A percentile compares a stretch with the other conserved stretches of the same genome.
phyloP scores from a whole-genome alignment of 306 rosid species.

The Cicer bijugum region DNA sequence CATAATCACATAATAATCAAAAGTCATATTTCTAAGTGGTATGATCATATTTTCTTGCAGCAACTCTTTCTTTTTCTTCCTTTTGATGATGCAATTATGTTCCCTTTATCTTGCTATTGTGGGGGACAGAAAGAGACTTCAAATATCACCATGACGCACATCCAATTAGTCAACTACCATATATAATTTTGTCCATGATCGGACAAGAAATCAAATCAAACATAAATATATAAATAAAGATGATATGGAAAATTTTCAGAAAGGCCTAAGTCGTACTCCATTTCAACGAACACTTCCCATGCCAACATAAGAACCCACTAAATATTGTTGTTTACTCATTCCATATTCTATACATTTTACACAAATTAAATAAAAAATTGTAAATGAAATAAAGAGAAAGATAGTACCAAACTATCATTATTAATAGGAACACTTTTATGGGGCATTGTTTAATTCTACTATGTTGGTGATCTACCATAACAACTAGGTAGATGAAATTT shows the following conservation, averaged over 20 bases:
- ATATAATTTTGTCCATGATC: slow-evolving; percentile 36
- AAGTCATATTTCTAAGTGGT: slow-evolving; percentile 12
- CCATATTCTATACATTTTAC: background rate
- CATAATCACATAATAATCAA: slow-evolving; percentile 44
- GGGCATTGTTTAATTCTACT: too few species aligned
- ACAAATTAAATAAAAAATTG: background rate
- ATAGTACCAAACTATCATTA: too few species aligned
- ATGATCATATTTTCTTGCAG: slow-evolving; percentile 4
- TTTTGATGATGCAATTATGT: slow-evolving; percentile 35
- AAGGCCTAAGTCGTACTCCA: too few species aligned
- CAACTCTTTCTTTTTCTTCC: background rate
- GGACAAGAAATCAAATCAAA: slow-evolving; percentile 36
- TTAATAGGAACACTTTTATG: too few species aligned
- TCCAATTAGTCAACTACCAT: slow-evolving; percentile 38
- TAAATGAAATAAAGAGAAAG: too few species aligned
- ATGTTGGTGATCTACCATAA: too few species aligned
- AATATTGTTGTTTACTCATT: background rate
- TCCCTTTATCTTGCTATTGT: slow-evolving; percentile 17
- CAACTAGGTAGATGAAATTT: too few species aligned
- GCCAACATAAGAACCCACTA: background rate
- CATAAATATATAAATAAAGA: slow-evolving; percentile 2
- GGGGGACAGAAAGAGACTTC: slow-evolving; percentile 44
- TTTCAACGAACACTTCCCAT: too few species aligned
- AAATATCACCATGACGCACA: slow-evolving; percentile 38
- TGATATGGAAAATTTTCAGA: background rate